These are phyloP conservation scores for Staphylotrichum longicolle DNA, from an alignment of 495 filamentous ascomycete genomes.

Conservation along the genomic window DNA sequence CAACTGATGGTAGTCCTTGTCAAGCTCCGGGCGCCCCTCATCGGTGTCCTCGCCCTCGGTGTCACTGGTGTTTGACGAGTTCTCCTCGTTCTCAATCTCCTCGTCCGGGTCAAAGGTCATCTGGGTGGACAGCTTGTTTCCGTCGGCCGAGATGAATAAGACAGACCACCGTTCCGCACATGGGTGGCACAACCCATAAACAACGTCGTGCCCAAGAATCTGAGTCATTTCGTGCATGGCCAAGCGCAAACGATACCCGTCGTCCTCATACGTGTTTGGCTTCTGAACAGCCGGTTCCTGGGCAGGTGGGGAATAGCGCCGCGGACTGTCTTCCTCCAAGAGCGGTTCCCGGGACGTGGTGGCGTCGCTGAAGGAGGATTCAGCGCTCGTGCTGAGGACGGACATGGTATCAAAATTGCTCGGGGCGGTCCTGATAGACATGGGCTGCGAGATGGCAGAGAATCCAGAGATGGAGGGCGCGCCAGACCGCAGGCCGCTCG, in stretches of 20 bases:
- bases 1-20: conserved; percentile 79
- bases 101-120: conserved; percentile 71
- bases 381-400: conserved; percentile 63
- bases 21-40: conserved; percentile 63
- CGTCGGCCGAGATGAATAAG: conserved; percentile 72
- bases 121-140: conserved; percentile 63
- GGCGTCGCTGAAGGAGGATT: conserved; percentile 65
- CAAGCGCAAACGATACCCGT: conserved; percentile 53
- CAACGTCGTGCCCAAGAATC: conserved; percentile 56
- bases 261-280: conserved; percentile 51
- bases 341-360: conserved; percentile 64
- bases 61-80: conserved; percentile 57
- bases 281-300: conserved; percentile 35
- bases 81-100: conserved; percentile 61
- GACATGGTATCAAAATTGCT: conserved; percentile 57
- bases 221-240: conserved; percentile 66
- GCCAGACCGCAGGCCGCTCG: conserved; percentile 56
- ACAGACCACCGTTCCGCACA: conserved; percentile 73
- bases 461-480: conserved; percentile 66
- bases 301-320: conserved; percentile 45
- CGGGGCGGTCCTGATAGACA: conserved; percentile 43
- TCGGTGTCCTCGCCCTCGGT: conserved; percentile 63
- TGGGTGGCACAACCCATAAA: conserved; percentile 63
- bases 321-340: conserved; percentile 52
- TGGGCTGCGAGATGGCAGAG: conserved; percentile 51